Evolutionary conservation across 1,284 basidiomycete species (phyloP).

Genomic region (Earliella scabrosa): DNA sequence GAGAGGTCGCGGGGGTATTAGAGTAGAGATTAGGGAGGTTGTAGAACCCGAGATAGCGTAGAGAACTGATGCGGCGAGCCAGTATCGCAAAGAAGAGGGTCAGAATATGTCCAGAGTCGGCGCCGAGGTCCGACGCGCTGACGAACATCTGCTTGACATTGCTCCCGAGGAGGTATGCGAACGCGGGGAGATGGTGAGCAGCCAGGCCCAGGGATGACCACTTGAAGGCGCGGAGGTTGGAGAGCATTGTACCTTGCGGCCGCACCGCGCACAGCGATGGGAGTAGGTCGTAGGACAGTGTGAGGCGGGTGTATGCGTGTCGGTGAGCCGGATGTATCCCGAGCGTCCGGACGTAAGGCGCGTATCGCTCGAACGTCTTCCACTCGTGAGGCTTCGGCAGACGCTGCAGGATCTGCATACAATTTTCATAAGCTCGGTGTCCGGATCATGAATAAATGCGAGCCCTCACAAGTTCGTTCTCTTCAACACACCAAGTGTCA

Average conservation of each 20-base stretch:
- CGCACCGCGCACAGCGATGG: background rate
- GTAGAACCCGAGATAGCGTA: background rate
- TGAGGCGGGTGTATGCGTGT: background rate
- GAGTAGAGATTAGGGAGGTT: background rate
- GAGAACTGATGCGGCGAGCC: background rate
- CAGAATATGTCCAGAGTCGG: background rate
- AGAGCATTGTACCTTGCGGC: background rate
- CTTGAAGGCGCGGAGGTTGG: background rate
- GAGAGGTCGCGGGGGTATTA: background rate
- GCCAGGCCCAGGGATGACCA: background rate
- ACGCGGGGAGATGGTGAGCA: background rate
- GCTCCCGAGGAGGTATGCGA: background rate
- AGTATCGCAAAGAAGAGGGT: background rate
- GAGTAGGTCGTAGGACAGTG: background rate
- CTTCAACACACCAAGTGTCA: background rate
- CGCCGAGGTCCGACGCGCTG: background rate
- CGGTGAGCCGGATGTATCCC: background rate
- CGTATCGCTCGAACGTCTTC: background rate
- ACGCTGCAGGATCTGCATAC: background rate
- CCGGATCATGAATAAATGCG: too few species aligned
- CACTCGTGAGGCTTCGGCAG: background rate
- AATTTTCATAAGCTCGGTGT: too few species aligned
- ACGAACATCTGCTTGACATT: slow-evolving; percentile 3
- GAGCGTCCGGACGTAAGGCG: background rate
- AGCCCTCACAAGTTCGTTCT: background rate